phyloP scores from a whole-genome alignment of 768 basidiomycete genomes.

The Pholiota conissans region DNA sequence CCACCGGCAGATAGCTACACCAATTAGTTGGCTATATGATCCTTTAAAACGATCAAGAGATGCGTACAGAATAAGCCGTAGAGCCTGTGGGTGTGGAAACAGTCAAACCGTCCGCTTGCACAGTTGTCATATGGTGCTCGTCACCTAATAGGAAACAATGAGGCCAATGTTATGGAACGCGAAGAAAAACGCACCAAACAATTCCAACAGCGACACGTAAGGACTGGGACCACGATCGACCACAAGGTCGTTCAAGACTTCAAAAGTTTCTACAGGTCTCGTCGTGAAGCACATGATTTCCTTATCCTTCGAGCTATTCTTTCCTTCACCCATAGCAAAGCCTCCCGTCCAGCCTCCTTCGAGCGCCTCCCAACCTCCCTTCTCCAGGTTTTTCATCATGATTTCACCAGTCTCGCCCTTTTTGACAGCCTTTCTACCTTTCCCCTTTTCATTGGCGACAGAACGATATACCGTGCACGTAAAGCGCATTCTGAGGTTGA shows the following conservation, averaged over 20 bases:
- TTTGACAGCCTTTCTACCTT: slow-evolving; percentile 80
- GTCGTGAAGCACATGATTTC: slow-evolving; percentile 99
- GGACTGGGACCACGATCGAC: slow-evolving; percentile 98
- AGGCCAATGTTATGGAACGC: slow-evolving; percentile 9
- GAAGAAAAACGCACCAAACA: slow-evolving; percentile 74
- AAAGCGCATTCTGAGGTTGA: slow-evolving; percentile 98
- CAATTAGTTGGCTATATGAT: too few species aligned
- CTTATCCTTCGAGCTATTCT: slow-evolving; percentile 73
- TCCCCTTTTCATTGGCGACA: slow-evolving; percentile 70
- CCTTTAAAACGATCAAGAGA: too few species aligned
- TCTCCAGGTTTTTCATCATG: slow-evolving; percentile 90
- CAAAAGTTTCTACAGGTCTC: slow-evolving; percentile 92
- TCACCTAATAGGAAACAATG: slow-evolving; percentile 53
- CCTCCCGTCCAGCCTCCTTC: slow-evolving; percentile 72
- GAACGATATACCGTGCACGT: slow-evolving; percentile 98
- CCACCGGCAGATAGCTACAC: slow-evolving; percentile 89
- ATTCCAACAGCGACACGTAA: slow-evolving; percentile 91
- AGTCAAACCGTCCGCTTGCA: slow-evolving; percentile 95
- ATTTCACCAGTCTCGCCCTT: slow-evolving; percentile 95
- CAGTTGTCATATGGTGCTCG: slow-evolving; percentile 98
- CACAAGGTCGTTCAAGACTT: slow-evolving; percentile 94
- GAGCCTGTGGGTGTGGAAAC: slow-evolving; percentile 98
- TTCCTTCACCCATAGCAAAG: slow-evolving; percentile 40
- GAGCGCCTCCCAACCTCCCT: slow-evolving; percentile 94
- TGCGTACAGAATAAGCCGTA: slow-evolving; percentile 94